Evolutionary conservation across 371 early-diverging fungal genomes (phyloP).

Genomic region (Quaeritorhiza haematococci): DNA sequence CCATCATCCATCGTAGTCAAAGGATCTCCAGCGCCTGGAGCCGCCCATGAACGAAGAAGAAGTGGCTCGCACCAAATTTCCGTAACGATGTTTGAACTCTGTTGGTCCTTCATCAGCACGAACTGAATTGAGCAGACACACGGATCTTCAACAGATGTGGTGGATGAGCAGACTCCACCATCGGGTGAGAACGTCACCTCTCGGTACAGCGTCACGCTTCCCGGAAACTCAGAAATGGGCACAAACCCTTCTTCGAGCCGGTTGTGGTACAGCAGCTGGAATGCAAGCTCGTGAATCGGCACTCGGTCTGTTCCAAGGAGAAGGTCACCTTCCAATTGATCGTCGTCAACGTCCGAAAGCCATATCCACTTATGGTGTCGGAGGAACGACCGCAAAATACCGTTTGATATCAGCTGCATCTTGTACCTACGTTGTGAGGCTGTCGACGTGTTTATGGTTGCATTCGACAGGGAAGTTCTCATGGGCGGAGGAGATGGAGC

Average conservation of each 20-base stretch:
- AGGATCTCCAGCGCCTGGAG: neutral
- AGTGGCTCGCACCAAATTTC: conserved; percentile 75
- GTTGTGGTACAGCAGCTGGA: conserved; percentile 54
- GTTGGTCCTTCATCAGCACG: conserved; percentile 53
- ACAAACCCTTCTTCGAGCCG: conserved; percentile 60
- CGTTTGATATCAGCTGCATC: too few species aligned
- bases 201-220: conserved; percentile 59
- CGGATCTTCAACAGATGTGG: conserved; percentile 4
- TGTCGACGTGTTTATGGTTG: too few species aligned
- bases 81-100: conserved; percentile 49
- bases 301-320: conserved; percentile 11
- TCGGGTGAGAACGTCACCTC: conserved; percentile 38
- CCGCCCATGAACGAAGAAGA: too few species aligned
- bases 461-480: conserved; percentile 57
- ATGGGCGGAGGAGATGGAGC: conserved; percentile 37
- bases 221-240: conserved; percentile 43
- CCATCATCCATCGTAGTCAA: conserved; percentile 3
- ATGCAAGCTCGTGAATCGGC: conserved; percentile 62
- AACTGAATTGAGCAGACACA: conserved; percentile 55
- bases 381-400: too few species aligned
- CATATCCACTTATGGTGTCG: conserved; percentile 59
- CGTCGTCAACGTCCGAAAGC: conserved; percentile 54
- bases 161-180: neutral
- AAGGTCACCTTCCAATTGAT: conserved; percentile 31
- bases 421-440: too few species aligned